phyloP scores from a whole-genome alignment of 768 basidiomycete genomes.

The Calocera cornea region DNA sequence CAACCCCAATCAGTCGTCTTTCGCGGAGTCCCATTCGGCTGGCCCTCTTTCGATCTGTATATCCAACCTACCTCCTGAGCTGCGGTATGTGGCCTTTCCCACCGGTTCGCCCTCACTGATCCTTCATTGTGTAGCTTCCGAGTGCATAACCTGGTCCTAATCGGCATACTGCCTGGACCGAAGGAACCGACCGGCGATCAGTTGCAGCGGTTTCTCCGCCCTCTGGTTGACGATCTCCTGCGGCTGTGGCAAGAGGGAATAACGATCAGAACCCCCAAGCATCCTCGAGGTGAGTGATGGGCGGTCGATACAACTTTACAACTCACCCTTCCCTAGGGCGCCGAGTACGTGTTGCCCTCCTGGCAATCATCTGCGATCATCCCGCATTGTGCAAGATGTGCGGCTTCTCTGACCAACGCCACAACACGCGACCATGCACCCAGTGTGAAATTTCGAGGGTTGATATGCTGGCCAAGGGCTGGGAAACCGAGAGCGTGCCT shows the following conservation, averaged over 20 bases:
- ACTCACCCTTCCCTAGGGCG: slow-evolving; percentile 4
- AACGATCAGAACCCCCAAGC: slow-evolving; percentile 15
- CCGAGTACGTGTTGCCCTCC: slow-evolving; percentile 17
- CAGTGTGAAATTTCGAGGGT: slow-evolving; percentile 18
- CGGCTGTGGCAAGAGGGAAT: slow-evolving; percentile 20
- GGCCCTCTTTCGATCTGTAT: slow-evolving; percentile 26
- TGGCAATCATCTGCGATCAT: slow-evolving; percentile 23
- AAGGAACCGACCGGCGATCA: slow-evolving; percentile 22
- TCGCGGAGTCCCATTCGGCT: slow-evolving; percentile 27
- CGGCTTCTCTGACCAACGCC: slow-evolving; percentile 21
- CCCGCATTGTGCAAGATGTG: slow-evolving; percentile 21
- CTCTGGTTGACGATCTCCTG: slow-evolving; percentile 21
- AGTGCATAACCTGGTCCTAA: slow-evolving; percentile 18
- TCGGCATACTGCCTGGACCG: slow-evolving; percentile 22
- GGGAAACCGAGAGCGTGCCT: background rate
- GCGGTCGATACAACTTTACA: too few species aligned
- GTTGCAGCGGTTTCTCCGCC: slow-evolving; percentile 19
- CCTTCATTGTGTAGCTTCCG: slow-evolving; percentile 15
- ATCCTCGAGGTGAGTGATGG: slow-evolving; percentile 15
- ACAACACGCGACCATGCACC: slow-evolving; percentile 18
- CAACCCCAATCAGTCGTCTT: background rate
- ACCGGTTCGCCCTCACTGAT: background rate
- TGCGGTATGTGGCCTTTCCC: slow-evolving; percentile 15
- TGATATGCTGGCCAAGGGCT: slow-evolving; percentile 6
- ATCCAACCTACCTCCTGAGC: slow-evolving; percentile 22